Evolutionary conservation across 1,284 basidiomycete genomes (phyloP).

Genomic region (Ustilago esculenta): DNA sequence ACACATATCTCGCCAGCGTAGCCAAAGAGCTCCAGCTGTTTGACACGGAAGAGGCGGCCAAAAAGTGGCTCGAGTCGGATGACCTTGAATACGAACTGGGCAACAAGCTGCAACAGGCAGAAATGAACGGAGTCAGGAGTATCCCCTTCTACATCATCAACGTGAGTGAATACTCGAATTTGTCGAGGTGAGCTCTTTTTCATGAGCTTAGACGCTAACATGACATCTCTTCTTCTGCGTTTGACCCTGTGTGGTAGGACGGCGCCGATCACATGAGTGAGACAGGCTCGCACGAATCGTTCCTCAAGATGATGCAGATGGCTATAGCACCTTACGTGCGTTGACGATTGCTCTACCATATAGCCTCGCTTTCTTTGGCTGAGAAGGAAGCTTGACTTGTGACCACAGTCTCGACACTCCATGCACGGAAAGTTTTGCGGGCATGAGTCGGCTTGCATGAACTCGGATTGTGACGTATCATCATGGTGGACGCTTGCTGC

Average conservation of each 20-base stretch:
- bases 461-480: too few relatives aligned
- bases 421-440: too few relatives aligned
- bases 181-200: too few relatives aligned
- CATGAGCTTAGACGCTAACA: too few relatives aligned
- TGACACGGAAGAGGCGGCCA: slow-evolving; percentile 18
- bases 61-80: slow-evolving; percentile 48
- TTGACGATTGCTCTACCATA: too few relatives aligned
- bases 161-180: too few relatives aligned
- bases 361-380: too few relatives aligned
- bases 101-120: slow-evolving; percentile 42
- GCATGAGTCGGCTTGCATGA: too few relatives aligned
- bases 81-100: slow-evolving; percentile 49
- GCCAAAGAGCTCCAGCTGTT: slow-evolving; percentile 36
- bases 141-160: slow-evolving; percentile 56
- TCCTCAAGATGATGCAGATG: slow-evolving; percentile 55
- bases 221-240: not conserved
- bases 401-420: too few relatives aligned
- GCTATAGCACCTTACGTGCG: slow-evolving; percentile 45
- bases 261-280: slow-evolving; percentile 50
- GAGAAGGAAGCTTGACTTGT: too few relatives aligned
- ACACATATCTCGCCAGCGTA: slow-evolving; percentile 24
- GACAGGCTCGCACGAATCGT: slow-evolving; percentile 33
- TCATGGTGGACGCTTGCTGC: too few relatives aligned
- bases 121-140: slow-evolving; percentile 51
- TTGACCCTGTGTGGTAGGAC: slow-evolving; percentile 16